phyloP scores from a whole-genome alignment of 2,329 filamentous ascomycete genomes.

The Fusarium sambucinum region DNA sequence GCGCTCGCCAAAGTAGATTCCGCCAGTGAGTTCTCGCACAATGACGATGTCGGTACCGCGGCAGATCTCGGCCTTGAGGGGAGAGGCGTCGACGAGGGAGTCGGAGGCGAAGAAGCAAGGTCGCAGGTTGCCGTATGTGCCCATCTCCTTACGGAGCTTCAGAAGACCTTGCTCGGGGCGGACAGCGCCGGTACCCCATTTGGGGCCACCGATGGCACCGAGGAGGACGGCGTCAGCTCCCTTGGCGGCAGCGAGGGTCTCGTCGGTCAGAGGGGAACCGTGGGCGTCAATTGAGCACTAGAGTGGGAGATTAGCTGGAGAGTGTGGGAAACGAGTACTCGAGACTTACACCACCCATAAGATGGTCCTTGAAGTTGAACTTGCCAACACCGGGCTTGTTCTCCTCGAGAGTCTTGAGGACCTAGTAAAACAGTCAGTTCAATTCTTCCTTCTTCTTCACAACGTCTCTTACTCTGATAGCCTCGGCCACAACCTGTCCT shows the following conservation, averaged over 20 bases:
- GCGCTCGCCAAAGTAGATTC: conserved; percentile 95
- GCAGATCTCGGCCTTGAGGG: conserved; percentile 87
- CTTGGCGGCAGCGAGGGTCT: conserved; percentile 85
- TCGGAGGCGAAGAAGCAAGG: conserved; percentile 96
- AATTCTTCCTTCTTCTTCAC: not conserved
- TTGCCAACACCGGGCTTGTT: conserved; percentile 74
- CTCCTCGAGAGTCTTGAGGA: conserved; percentile 83
- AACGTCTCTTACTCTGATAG: conserved; percentile 74
- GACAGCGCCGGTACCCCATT: conserved; percentile 92
- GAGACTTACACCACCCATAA: conserved; percentile 85
- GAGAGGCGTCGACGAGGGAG: conserved; percentile 83
- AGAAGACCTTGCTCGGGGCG: conserved; percentile 95
- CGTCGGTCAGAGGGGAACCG: conserved; percentile 82
- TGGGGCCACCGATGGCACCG: conserved; percentile 92
- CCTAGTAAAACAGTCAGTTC: conserved; percentile 58
- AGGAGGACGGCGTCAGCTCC: conserved; percentile 89
- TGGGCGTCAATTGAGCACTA: conserved; percentile 90
- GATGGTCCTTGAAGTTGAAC: conserved; percentile 91
- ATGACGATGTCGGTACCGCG: conserved; percentile 91
- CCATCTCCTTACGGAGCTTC: conserved; percentile 90
- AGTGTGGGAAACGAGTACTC: conserved; percentile 6
- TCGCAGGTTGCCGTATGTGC: conserved; percentile 93
- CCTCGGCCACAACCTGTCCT: conserved; percentile 79
- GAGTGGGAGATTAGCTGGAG: not conserved
- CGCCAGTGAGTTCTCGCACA: conserved; percentile 90